phyloP scores from a whole-genome alignment of 805 yeast species.

The Kodamaea jinghongensis region DNA sequence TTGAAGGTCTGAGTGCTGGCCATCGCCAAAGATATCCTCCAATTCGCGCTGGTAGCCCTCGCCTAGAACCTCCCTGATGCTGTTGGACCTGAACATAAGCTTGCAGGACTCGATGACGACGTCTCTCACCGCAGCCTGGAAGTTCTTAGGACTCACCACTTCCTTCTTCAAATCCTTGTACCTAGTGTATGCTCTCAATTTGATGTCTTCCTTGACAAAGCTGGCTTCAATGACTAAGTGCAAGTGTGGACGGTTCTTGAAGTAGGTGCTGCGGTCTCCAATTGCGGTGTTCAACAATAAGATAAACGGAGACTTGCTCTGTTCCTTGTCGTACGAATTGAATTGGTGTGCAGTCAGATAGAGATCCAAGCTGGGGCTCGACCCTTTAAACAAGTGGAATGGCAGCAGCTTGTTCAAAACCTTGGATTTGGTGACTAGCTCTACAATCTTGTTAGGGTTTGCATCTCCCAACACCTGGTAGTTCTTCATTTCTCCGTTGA shows the following conservation, averaged over 20 bases:
- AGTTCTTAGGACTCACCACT: conserved; percentile 18
- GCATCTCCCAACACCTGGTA: conserved; percentile 22
- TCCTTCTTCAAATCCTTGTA: conserved; percentile 19
- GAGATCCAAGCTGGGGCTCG: conserved; percentile 29
- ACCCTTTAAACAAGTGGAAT: conserved; percentile 73
- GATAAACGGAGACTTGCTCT: conserved; percentile 58
- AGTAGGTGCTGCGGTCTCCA: conserved; percentile 24
- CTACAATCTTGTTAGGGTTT: conserved; percentile 42
- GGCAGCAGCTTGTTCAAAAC: conserved; percentile 77
- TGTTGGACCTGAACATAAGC: conserved; percentile 22
- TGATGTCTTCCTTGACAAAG: conserved; percentile 14
- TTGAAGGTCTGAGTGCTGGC: too few species aligned
- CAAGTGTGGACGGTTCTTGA: conserved; percentile 25
- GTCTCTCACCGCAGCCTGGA: conserved; percentile 21
- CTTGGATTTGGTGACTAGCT: conserved; percentile 63
- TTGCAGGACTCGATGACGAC: conserved; percentile 20
- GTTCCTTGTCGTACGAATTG: conserved; percentile 50
- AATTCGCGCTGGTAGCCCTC: conserved; percentile 18
- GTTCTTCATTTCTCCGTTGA: conserved; percentile 20
- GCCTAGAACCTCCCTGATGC: conserved; percentile 21
- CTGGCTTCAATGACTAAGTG: conserved; percentile 48
- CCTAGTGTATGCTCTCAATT: conserved; percentile 18
- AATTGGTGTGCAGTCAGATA: conserved; percentile 72
- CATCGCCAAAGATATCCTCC: conserved; percentile 12
- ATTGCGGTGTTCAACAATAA: conserved; percentile 61